Percentiles rank a stretch among this genome's conserved stretches.
phyloP scores from a whole-genome alignment of 2,329 filamentous ascomycete genomes.

The Claviceps maximensis region DNA sequence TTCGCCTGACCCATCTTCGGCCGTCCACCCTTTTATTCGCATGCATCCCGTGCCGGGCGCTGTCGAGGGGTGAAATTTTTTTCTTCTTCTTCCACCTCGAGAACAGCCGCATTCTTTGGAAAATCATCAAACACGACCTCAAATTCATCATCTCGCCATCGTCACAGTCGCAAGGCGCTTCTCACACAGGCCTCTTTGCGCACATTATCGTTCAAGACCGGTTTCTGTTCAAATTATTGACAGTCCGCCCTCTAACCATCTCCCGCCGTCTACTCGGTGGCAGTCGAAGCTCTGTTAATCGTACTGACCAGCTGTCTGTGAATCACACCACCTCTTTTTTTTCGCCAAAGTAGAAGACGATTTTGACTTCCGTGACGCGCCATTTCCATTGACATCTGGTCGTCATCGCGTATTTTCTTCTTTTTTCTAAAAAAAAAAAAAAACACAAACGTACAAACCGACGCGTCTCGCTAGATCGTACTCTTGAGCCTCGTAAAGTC shows the following conservation, averaged over 20 bases:
- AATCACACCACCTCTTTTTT: conserved; percentile 8
- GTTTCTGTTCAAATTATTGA: not conserved
- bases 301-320: conserved; percentile 6
- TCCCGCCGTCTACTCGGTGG: not conserved
- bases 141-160: conserved; percentile 1
- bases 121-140: not conserved
- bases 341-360: conserved; percentile 11
- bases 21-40: conserved; percentile 2
- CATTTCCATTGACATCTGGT: conserved; percentile 4
- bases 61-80: not conserved
- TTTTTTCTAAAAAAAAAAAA: not conserved
- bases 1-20: not conserved
- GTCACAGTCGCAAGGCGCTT: not conserved
- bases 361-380: conserved; percentile 6
- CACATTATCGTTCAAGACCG: not conserved
- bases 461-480: conserved; percentile 2
- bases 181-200: not conserved
- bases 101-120: not conserved
- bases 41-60: not conserved
- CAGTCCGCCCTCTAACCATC: not conserved
- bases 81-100: conserved; percentile 1
- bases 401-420: conserved; percentile 8
- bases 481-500: conserved; percentile 6
- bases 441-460: conserved; percentile 4
- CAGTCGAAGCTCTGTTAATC: not conserved